These are phyloP conservation scores for Cardamine occulta DNA, from an alignment of 345 rosid genomes.

Conservation along the genomic window DNA sequence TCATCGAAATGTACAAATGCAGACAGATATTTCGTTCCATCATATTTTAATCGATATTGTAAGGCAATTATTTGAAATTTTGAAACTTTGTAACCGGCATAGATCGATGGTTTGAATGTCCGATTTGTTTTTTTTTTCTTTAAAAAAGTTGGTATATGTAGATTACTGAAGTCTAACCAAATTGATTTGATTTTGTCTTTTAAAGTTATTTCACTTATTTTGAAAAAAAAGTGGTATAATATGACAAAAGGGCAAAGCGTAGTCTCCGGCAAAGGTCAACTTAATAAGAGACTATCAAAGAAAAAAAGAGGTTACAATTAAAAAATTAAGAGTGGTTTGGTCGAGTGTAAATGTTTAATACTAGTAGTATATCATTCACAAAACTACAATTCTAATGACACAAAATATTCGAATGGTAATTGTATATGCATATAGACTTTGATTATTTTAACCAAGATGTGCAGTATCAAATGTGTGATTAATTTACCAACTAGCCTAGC, in stretches of 20 bases:
- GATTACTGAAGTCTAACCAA: background rate
- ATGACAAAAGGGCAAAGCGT: conserved; percentile 41
- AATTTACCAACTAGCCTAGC: conserved; percentile 17
- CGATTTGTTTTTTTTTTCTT: background rate
- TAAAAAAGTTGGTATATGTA: too few relatives aligned
- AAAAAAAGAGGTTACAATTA: conserved; percentile 7
- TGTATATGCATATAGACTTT: conserved; percentile 26
- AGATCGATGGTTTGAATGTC: background rate
- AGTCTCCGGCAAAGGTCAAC: conserved; percentile 56
- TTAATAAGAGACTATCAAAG: conserved; percentile 19
- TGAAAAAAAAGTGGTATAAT: conserved; percentile 1
- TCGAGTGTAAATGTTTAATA: conserved; percentile 30
- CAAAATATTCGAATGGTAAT: conserved; percentile 39
- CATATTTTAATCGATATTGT: background rate
- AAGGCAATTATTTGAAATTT: background rate
- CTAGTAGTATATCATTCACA: conserved; percentile 30
- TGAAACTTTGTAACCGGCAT: background rate
- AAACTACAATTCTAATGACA: conserved; percentile 43
- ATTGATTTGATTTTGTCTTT: conserved; percentile 1
- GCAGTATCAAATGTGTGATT: background rate
- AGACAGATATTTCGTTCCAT: background rate
- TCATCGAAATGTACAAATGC: background rate
- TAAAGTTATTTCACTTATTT: background rate
- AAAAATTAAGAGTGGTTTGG: conserved; percentile 33
- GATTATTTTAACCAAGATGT: conserved; percentile 24